Evolutionary conservation across 1,284 basidiomycete genomes (phyloP).

Genomic region (Phylloporus gajari): DNA sequence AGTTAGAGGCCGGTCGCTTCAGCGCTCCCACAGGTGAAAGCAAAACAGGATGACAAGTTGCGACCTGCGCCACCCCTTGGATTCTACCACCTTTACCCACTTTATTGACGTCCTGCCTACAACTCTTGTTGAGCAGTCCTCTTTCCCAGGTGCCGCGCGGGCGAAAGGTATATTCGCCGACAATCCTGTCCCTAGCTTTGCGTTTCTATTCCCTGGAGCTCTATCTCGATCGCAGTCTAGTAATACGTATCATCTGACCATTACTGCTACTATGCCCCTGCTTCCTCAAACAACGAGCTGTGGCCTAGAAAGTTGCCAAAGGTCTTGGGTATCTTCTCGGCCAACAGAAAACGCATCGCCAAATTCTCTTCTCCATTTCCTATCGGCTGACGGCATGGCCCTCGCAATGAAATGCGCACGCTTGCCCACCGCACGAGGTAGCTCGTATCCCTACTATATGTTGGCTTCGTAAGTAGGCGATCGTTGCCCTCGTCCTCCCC

Average conservation of each 20-base stretch:
- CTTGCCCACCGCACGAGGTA: conserved; percentile 12
- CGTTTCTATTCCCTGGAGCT: no score
- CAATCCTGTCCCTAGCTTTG: no score
- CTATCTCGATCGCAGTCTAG: no score
- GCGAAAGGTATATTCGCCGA: conserved; percentile 42
- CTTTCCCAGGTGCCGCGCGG: conserved; percentile 6
- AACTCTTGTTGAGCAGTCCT: background rate
- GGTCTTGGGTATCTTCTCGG: conserved; percentile 68
- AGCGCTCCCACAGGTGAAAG: no score
- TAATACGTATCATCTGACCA: no score
- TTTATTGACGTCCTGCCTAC: background rate
- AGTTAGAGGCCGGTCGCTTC: no score
- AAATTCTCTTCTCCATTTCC: background rate
- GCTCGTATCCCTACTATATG: conserved; percentile 51
- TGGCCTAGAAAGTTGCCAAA: conserved; percentile 59
- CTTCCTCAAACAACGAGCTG: background rate
- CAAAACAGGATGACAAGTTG: no score
- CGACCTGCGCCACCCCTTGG: no score
- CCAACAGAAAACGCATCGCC: conserved; percentile 49
- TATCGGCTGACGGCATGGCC: conserved; percentile 2
- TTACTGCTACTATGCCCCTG: no score
- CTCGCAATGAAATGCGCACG: conserved; percentile 68
- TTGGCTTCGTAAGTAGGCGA: conserved; percentile 54
- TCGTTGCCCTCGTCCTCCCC: background rate
- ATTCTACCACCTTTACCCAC: no score